Evolutionary conservation across 768 basidiomycete genomes (phyloP).

Genomic region (Termitomyces sp.): DNA sequence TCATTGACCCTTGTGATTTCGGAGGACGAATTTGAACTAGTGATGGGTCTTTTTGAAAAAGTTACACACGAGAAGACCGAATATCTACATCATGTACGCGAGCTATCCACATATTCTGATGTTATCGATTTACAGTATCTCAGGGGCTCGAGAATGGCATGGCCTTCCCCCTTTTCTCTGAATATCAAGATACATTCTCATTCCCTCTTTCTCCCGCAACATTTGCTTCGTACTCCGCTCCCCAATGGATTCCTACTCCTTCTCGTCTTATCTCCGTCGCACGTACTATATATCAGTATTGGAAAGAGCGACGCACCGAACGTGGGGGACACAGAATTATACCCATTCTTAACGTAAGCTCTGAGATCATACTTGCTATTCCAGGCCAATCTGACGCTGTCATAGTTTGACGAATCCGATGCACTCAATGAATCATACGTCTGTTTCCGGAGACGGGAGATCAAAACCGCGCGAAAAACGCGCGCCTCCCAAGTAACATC

Average conservation of each 20-base stretch:
- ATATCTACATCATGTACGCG: constrained; percentile 82
- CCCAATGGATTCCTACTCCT: constrained; percentile 66
- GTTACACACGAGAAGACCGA: constrained; percentile 86
- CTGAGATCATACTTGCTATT: background rate
- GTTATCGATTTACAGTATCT: constrained; percentile 8
- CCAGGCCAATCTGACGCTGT: background rate
- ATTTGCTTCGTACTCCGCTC: constrained; percentile 68
- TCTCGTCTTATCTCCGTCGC: constrained; percentile 65
- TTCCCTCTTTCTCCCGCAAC: constrained; percentile 52
- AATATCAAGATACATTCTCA: constrained; percentile 72
- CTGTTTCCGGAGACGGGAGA: constrained; percentile 94
- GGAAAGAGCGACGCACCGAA: constrained; percentile 81
- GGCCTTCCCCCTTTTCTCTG: constrained; percentile 69
- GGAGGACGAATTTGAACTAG: constrained; percentile 92
- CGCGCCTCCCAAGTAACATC: constrained; percentile 86
- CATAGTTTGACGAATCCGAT: background rate
- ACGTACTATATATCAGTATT: constrained; percentile 77
- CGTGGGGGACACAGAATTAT: constrained; percentile 84
- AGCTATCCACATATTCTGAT: background rate
- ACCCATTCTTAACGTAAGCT: constrained; percentile 79
- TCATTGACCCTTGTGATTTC: constrained; percentile 59
- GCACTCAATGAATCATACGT: constrained; percentile 79
- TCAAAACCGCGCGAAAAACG: constrained; percentile 91
- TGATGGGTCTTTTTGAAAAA: constrained; percentile 93
- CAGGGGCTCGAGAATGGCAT: constrained; percentile 65